A percentile compares a stretch with the other conserved stretches of the same genome.
Conservation (phyloP, 768 basidiomycete species). For the Leccinum truebloodii region DNA sequence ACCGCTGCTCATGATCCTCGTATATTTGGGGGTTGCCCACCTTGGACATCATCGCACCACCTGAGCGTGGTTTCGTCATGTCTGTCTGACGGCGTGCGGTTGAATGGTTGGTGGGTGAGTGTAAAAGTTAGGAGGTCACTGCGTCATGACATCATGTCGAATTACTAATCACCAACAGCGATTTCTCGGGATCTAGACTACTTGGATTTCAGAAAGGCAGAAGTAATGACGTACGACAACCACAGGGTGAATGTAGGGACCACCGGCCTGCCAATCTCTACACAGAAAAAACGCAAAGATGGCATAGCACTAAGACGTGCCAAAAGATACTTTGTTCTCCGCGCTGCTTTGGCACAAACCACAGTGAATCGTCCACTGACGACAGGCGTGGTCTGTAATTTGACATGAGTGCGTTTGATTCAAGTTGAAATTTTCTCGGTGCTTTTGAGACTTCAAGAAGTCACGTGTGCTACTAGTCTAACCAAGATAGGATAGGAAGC, state of each 20-base stretch:
- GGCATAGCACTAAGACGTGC: constrained; percentile 33
- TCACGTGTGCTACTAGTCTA: background rate
- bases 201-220: background rate
- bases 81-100: constrained; percentile 1
- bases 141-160: constrained; percentile 16
- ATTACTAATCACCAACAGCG: background rate
- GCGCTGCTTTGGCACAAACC: constrained; percentile 39
- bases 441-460: background rate
- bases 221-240: background rate
- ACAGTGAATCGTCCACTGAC: constrained; percentile 5
- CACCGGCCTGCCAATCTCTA: constrained; percentile 32
- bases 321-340: constrained; percentile 25
- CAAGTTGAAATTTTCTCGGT: background rate
- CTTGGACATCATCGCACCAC: constrained; percentile 50
- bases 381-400: constrained; percentile 31
- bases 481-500: no score
- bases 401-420: constrained; percentile 36
- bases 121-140: background rate
- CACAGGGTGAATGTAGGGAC: constrained; percentile 24
- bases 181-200: background rate
- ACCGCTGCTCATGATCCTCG: constrained; percentile 51
- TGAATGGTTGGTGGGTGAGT: background rate
- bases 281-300: constrained; percentile 23
- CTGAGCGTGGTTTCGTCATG: constrained; percentile 25
- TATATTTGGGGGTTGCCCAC: constrained; percentile 51